Conservation (phyloP, 345 rosid species). For the Pistacia integerrima region DNA sequence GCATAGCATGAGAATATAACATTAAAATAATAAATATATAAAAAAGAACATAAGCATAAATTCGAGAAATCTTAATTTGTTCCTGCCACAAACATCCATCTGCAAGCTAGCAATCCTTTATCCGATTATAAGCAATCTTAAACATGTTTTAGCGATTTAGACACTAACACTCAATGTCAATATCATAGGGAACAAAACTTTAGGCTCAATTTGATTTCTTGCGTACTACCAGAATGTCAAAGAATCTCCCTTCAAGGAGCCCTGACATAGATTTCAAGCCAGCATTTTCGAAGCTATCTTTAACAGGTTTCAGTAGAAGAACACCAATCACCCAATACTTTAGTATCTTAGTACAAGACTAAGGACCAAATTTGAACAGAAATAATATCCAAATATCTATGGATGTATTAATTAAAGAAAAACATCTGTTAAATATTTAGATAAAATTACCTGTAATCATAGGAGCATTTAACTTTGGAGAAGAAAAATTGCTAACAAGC, state of each 20-base stretch:
- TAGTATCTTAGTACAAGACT: neutral
- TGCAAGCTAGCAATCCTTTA: neutral
- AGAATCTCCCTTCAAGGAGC: no score
- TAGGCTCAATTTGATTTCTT: neutral
- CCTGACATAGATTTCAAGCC: neutral
- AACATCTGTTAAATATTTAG: neutral
- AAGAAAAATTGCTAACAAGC: conserved; percentile 38
- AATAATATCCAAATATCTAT: neutral
- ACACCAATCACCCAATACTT: neutral
- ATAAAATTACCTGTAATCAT: conserved; percentile 44
- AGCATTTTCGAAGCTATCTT: neutral
- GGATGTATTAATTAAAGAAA: neutral
- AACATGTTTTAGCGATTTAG: neutral
- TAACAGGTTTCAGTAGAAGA: neutral
- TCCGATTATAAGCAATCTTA: neutral
- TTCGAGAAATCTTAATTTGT: neutral
- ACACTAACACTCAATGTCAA: neutral
- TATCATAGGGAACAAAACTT: neutral
- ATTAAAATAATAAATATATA: neutral
- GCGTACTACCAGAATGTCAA: no score
- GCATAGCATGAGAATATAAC: conserved; percentile 10
- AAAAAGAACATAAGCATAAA: neutral
- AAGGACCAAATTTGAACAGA: neutral
- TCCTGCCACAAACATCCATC: neutral
- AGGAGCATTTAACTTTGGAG: conserved; percentile 51